A percentile compares a stretch with the other conserved stretches of the same genome.
Conservation (phyloP, 768 basidiomycete species). For the Tulasnella sp. region DNA sequence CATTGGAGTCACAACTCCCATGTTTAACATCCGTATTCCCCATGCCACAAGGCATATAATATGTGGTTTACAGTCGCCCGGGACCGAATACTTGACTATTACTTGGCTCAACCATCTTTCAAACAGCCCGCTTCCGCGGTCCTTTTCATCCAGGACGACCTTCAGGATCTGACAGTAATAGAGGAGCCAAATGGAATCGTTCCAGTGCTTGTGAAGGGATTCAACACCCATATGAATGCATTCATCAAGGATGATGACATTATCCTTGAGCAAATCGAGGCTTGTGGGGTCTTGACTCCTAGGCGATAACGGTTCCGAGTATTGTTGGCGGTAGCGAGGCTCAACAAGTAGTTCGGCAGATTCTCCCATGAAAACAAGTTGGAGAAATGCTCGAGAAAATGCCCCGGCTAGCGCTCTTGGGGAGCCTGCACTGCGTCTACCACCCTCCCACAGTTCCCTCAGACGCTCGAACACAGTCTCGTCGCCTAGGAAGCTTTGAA, state of each 20-base stretch:
- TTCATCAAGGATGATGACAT: neutral
- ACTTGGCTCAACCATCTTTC: neutral
- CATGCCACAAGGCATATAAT: neutral
- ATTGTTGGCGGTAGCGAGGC: neutral
- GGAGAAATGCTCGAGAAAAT: neutral
- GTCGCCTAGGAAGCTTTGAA: neutral
- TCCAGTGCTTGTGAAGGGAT: no score
- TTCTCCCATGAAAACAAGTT: neutral
- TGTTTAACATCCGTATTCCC: neutral
- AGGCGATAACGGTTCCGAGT: no score
- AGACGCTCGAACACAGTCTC: neutral
- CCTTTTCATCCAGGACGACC: neutral
- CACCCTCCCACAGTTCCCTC: neutral
- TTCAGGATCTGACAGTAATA: neutral
- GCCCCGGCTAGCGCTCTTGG: neutral
- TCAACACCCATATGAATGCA: no score
- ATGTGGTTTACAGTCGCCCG: neutral
- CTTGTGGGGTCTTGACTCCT: no score
- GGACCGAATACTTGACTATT: neutral
- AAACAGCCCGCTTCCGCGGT: neutral
- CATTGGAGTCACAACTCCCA: neutral
- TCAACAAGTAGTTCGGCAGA: neutral
- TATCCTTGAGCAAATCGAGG: neutral
- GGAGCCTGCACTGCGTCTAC: neutral
- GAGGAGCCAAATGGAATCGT: no score